phyloP scores from a whole-genome alignment of 257 asterid genomes.

The Fraxinus anomala region DNA sequence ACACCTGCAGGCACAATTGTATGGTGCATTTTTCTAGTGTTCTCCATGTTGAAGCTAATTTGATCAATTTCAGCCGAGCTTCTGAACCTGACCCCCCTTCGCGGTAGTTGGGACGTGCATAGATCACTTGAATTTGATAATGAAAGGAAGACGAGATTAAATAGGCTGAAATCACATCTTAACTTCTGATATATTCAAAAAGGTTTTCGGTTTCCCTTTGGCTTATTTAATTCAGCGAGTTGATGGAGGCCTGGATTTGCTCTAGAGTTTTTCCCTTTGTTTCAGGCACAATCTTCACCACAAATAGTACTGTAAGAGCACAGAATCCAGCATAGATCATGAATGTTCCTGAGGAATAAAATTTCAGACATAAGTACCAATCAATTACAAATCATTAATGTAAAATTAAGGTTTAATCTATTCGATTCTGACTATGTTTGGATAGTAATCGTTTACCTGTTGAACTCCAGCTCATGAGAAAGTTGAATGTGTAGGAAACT shows the following conservation, averaged over 20 bases:
- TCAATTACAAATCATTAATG: not conserved
- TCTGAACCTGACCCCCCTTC: not conserved
- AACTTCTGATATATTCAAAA: not conserved
- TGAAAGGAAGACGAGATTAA: not conserved
- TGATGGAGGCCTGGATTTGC: constrained; percentile 71
- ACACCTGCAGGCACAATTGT: not conserved
- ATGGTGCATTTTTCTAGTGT: not conserved
- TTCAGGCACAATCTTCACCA: constrained; percentile 73
- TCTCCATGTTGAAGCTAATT: not conserved
- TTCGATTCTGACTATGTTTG: not conserved
- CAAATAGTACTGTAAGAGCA: constrained; percentile 55
- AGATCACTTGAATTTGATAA: not conserved
- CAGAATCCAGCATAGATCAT: constrained; percentile 51
- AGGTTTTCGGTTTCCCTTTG: not conserved
- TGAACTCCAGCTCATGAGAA: constrained; percentile 74
- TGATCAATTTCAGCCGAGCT: not conserved
- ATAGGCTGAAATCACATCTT: constrained; percentile 5
- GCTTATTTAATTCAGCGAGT: constrained; percentile 28
- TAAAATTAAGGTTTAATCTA: not conserved
- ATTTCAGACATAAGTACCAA: not conserved
- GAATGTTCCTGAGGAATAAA: constrained; percentile 55
- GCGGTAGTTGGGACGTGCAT: not conserved
- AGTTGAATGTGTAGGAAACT: constrained; percentile 79
- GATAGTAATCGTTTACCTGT: constrained; percentile 39
- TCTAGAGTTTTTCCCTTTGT: constrained; percentile 86